Evolutionary conservation across 257 asterid genomes (phyloP).

Genomic region (Solanum pinnatisectum): DNA sequence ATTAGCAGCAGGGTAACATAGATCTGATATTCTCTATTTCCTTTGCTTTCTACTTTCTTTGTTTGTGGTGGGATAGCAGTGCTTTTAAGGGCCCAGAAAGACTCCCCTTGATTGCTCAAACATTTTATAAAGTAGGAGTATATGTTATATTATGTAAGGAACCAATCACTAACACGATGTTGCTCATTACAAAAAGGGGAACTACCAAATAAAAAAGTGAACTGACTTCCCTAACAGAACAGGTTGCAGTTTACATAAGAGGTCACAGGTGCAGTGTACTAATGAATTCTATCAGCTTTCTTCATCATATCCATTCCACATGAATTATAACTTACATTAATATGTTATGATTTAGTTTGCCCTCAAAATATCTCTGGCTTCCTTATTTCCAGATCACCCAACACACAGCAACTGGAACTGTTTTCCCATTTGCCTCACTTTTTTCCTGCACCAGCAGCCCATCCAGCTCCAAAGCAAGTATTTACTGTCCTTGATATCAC

Average conservation of each 20-base stretch:
- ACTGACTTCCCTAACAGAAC: neutral
- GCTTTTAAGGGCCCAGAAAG: neutral
- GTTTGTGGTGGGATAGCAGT: neutral
- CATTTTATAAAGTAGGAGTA: neutral
- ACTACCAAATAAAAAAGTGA: neutral
- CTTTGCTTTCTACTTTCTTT: neutral
- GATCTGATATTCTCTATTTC: neutral
- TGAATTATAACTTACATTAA: neutral
- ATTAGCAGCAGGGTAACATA: slow-evolving; percentile 78
- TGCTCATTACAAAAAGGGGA: neutral
- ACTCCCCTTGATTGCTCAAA: neutral
- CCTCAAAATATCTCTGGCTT: neutral
- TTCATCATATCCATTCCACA: neutral
- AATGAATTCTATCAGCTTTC: neutral
- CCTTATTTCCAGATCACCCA: neutral
- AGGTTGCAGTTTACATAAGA: neutral
- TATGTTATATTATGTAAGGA: neutral
- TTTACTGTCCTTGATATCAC: neutral
- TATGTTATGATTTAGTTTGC: neutral
- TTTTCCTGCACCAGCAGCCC: neutral
- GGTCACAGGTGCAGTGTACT: neutral
- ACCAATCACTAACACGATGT: neutral
- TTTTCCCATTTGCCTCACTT: neutral
- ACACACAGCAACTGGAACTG: neutral
- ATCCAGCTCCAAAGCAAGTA: neutral